Conservation (phyloP, 2,329 filamentous ascomycete genomes). For the Chaetomium sp. region DNA sequence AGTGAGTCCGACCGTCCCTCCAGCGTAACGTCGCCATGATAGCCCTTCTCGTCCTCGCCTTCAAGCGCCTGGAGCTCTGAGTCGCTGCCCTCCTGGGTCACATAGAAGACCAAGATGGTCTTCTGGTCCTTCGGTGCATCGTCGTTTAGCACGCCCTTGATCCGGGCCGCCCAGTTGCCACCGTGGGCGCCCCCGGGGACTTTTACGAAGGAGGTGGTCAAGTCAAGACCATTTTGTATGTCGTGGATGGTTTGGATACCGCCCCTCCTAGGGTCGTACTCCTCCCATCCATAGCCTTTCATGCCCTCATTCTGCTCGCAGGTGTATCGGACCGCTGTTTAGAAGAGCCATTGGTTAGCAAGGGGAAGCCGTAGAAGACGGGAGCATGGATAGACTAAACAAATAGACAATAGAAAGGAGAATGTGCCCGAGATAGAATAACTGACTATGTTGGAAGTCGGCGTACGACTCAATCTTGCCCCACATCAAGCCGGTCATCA, state of each 20-base stretch:
- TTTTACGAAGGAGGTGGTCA: constrained; percentile 92
- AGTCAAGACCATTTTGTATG: constrained; percentile 76
- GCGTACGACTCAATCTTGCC: constrained; percentile 72
- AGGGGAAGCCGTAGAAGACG: too few species aligned
- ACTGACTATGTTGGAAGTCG: constrained; percentile 68
- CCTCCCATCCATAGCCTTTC: constrained; percentile 95
- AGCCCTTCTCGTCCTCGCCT: constrained; percentile 42
- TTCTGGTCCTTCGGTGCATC: constrained; percentile 62
- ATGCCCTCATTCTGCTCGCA: constrained; percentile 95
- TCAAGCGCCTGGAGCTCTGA: constrained; percentile 57
- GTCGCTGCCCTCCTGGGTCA: constrained; percentile 68
- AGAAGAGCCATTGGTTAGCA: neutral
- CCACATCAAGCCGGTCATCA: constrained; percentile 85
- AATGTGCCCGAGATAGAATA: neutral
- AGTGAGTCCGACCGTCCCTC: constrained; percentile 64
- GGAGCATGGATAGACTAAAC: too few species aligned
- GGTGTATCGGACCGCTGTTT: constrained; percentile 75
- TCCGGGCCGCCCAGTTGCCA: constrained; percentile 84
- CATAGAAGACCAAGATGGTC: constrained; percentile 75
- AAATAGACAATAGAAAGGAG: neutral
- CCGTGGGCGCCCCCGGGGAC: constrained; percentile 77
- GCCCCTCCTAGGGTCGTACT: constrained; percentile 84
- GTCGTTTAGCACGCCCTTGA: constrained; percentile 72
- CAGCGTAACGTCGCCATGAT: constrained; percentile 58
- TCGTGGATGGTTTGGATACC: constrained; percentile 90